Percentiles rank a stretch among this genome's conserved stretches.
phyloP scores from a whole-genome alignment of 176 grass and related monocot species.

The Alopecurus myosuroides region DNA sequence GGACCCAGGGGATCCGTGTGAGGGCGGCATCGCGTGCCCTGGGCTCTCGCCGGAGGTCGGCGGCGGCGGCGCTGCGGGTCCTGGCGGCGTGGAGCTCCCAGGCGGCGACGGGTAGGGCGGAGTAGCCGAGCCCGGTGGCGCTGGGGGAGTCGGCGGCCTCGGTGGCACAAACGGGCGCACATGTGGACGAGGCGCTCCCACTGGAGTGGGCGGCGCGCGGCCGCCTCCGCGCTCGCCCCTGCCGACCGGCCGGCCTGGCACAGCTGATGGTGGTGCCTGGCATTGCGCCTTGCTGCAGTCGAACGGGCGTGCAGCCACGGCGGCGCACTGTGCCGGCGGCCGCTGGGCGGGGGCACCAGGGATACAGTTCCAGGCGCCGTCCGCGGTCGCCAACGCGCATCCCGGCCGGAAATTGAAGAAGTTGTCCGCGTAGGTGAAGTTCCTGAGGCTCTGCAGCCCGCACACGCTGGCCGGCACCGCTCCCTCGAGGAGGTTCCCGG shows the following conservation, averaged over 20 bases:
- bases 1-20: neutral
- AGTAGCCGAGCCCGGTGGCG: neutral
- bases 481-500: conserved; percentile 25
- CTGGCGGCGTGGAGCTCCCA: neutral
- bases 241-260: neutral
- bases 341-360: conserved; percentile 24
- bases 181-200: neutral
- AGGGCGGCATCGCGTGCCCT: conserved; percentile 25
- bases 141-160: neutral
- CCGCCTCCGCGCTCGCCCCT: neutral
- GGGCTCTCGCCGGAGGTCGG: conserved; percentile 20
- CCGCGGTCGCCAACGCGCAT: neutral
- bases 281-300: conserved; percentile 42
- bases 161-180: neutral
- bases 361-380: conserved; percentile 56
- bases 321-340: conserved; percentile 29
- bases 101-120: conserved; percentile 1
- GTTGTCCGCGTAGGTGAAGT: conserved; percentile 51
- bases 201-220: neutral
- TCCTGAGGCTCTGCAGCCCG: conserved; percentile 20
- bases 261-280: neutral
- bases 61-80: neutral
- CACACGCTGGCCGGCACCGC: conserved; percentile 22
- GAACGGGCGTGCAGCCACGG: conserved; percentile 4
- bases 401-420: conserved; percentile 27